Base-by-base conservation (phyloP, 306 rosid genomes). In the Argentina anserina region DNA sequence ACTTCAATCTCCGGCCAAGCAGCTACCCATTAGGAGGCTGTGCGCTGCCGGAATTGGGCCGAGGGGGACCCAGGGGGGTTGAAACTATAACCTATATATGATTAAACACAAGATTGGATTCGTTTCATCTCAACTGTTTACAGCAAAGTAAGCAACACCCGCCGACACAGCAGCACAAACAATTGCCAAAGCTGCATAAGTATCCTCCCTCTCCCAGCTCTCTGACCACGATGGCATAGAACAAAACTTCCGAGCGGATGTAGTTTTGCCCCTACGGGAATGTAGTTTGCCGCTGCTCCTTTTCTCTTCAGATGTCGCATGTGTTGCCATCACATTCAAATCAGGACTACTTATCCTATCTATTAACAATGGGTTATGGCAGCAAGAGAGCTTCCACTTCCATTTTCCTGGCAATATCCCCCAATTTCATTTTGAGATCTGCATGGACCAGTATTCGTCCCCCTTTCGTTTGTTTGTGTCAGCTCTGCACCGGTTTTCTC, bases 131-230 rank as follows among this genome's bases (percentile, higher is more conserved):
- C 80, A 83, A 67, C 75, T 93, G 88, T 76, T 85, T 90, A 87
- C 82, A 90, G 94, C 89, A 91, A 86, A 84, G 84, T 82, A 90
- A 73, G 98, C 98, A 71, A 90, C 69, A 59, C 72, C 86, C 45
- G 90, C 97, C 0, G 97, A 90, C 18, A 80, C 88, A 23, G 88
- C 96, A 53, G 98, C 98, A 77, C 96, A 93, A 37, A 78, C 81
- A 65, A 93, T 93, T 39, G 97, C 92, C 42, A 89, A 80, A 64
- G 87, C 94, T 2, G 98, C 98, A 36, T 86, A 85, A 2, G 96
- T 87, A 81, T 93, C 98, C 76, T 93, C 98, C 10, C 80, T 85
- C 75, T 93, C 97, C 98, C 98, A 93, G 79, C 87, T 82, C 66
- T 90, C 92, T 11, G 89, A 82, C 94, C 96, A 90, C 14, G 92